Conservation (phyloP, 2,329 filamentous ascomycete genomes). For the Furcasterigmium furcatum region DNA sequence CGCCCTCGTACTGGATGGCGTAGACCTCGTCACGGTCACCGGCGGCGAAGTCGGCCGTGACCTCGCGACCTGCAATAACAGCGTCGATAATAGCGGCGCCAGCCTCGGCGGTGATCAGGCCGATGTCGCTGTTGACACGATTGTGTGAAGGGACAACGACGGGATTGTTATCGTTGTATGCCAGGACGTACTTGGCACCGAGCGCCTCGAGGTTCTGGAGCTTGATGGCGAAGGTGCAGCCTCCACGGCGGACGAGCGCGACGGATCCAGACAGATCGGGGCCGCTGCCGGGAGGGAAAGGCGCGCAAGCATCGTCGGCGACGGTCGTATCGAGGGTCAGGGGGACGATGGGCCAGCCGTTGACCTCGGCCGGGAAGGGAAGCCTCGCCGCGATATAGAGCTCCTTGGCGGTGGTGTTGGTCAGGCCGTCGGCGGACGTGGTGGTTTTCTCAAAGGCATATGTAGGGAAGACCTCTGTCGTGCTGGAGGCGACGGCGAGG, state of each 20-base stretch:
- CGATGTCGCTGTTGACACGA: slow-evolving; percentile 3
- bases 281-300: slow-evolving; percentile 30
- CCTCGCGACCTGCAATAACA: slow-evolving; percentile 10
- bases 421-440: slow-evolving; percentile 16
- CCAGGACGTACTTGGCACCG: slow-evolving; percentile 35
- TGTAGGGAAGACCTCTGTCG: slow-evolving; percentile 22
- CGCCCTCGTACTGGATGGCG: neutral
- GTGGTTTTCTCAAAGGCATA: slow-evolving; percentile 24
- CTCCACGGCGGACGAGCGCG: slow-evolving; percentile 36
- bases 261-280: slow-evolving; percentile 35
- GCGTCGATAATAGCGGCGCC: slow-evolving; percentile 10
- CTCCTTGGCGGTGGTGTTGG: slow-evolving; percentile 14
- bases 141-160: slow-evolving; percentile 6
- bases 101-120: neutral
- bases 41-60: slow-evolving; percentile 12
- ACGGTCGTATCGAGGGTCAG: slow-evolving; percentile 15
- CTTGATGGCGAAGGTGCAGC: slow-evolving; percentile 30
- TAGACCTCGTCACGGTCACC: neutral
- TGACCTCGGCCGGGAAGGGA: slow-evolving; percentile 5
- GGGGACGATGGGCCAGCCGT: slow-evolving; percentile 20
- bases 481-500: slow-evolving; percentile 35
- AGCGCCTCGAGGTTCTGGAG: slow-evolving; percentile 30
- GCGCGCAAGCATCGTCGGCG: slow-evolving; percentile 30
- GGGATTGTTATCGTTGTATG: slow-evolving; percentile 28
- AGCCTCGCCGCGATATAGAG: neutral